Conservation (phyloP, 345 rosid genomes). For the Salix koriyanagi region DNA sequence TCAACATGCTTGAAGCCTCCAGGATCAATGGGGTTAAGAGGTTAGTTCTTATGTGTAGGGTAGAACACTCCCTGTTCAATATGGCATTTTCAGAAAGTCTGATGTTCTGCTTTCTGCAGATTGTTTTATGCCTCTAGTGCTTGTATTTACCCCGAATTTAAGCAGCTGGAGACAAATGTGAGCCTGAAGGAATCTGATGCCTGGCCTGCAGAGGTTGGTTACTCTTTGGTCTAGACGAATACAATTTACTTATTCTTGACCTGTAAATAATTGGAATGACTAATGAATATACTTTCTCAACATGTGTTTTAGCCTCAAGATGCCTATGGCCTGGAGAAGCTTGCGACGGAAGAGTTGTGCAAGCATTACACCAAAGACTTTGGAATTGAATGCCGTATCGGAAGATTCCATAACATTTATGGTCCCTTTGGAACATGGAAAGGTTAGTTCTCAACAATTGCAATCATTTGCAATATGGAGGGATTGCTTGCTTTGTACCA, state of each 20-base stretch:
- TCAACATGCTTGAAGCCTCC: conserved; percentile 95
- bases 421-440: conserved; percentile 99
- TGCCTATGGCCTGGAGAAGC: conserved; percentile 99
- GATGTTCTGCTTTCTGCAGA: conserved; percentile 38
- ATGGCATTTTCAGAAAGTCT: not conserved
- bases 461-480: not conserved
- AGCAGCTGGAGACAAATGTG: conserved; percentile 96
- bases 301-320: conserved; percentile 81
- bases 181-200: conserved; percentile 99
- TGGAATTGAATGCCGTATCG: conserved; percentile 87
- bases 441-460: conserved; percentile 41
- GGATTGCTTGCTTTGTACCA: not conserved
- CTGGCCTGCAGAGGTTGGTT: conserved; percentile 98
- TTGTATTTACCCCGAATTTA: conserved; percentile 95
- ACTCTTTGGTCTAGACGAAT: not conserved
- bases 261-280: conserved; percentile 1
- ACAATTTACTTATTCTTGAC: not conserved
- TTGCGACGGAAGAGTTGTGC: conserved; percentile 95
- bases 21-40: conserved; percentile 88
- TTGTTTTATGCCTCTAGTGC: conserved; percentile 99
- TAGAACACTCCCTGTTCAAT: not conserved
- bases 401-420: conserved; percentile 96
- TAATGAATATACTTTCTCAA: not conserved
- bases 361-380: conserved; percentile 96
- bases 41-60: conserved; percentile 29